Evolutionary conservation across 73 alveolate species (phyloP), one percentile per base, ranked within the genome.

Genomic region (Blepharisma stoltei): DNA sequence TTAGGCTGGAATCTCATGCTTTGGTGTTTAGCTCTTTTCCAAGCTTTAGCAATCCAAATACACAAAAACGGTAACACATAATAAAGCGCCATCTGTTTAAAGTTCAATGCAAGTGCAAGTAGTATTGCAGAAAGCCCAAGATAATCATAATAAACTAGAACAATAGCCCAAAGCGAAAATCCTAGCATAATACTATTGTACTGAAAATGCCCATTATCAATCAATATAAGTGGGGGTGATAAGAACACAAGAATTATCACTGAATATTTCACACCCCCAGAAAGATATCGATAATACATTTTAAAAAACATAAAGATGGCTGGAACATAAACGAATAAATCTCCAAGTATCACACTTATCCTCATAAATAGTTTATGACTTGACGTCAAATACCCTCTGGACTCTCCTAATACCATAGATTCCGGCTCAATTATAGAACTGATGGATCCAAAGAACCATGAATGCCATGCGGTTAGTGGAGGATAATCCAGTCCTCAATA

Each of bases 401-500:
- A 87, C 48, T 53, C 44, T 70, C 66, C 75, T 43, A 93, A 80
- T 52, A 80, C 87, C 11, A 93, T 79, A 14, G 97, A 90, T n/a
- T 78, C 82, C 6, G 97, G 96, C 45, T 68, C 86, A 54, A 73
- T 67, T 41, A 6, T 47, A 23, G 82, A 55, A 47, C 88, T 67
- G 0, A 90, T 54, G 37, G 73, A 54, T 25, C 95, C 97, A 55
- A 88, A 88, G 7, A 88, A 54, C 71, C 70, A 94, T 54, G 97
- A 90, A 80, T 90, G 95, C 81, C 94, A 96, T 6, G 98, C 99
- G 54, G 98, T 91, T 46, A 95, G 87, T 0, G 99, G 99, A 21
- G 99, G 99, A 73, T 96, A 96, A 82, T 96, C 99, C 25, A 96
- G 82, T 69, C 97, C 95, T 99, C 99, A 96, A 76, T 94, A 94